phyloP scores from a whole-genome alignment of 768 basidiomycete species.

The Paxillus rubicundulus region DNA sequence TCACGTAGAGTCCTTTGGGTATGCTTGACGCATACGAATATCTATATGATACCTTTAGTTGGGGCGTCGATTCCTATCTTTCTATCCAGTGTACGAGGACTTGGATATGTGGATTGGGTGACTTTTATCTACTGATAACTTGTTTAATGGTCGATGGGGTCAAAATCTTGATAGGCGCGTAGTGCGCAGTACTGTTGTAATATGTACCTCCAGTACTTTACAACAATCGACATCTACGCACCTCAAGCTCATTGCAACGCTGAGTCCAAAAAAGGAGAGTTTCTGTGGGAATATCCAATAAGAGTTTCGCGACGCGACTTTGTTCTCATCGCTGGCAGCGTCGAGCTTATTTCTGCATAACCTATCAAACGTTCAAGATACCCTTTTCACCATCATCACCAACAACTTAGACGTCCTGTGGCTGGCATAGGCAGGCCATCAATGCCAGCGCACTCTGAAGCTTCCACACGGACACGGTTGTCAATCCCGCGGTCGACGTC shows the following conservation, averaged over 20 bases:
- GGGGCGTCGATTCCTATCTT: no score
- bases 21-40: slow-evolving; percentile 15
- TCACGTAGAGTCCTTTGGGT: slow-evolving; percentile 35
- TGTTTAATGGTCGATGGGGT: no score
- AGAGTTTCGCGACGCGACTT: slow-evolving; percentile 8
- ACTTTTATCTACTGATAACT: no score
- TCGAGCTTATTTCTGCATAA: slow-evolving; percentile 5
- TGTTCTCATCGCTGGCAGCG: slow-evolving; percentile 15
- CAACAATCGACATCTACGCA: no score
- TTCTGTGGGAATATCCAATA: slow-evolving; percentile 18
- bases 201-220: no score
- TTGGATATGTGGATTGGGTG: no score
- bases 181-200: no score
- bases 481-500: slow-evolving; percentile 43
- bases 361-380: slow-evolving; percentile 15
- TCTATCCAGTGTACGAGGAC: no score
- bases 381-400: slow-evolving; percentile 7
- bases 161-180: no score
- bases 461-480: slow-evolving; percentile 44
- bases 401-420: neutral
- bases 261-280: neutral
- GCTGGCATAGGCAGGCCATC: neutral
- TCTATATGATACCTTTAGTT: no score
- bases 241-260: no score
- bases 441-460: slow-evolving; percentile 47